Evolutionary conservation across 805 yeast genomes (phyloP).

Genomic region (Blastobotrys robertii): DNA sequence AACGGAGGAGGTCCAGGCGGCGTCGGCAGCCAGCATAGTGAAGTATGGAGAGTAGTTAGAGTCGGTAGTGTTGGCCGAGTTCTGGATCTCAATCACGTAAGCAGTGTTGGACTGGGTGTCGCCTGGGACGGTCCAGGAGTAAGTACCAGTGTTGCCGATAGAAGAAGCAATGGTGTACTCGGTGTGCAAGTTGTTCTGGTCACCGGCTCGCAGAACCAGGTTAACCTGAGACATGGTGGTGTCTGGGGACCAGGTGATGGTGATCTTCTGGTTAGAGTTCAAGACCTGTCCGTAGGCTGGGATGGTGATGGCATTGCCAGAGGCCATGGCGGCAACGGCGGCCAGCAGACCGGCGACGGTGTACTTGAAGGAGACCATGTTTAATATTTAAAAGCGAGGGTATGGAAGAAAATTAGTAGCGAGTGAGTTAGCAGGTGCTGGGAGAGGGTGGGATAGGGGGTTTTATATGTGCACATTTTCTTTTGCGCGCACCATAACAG

Average conservation of each 20-base stretch:
- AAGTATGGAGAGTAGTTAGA: constrained; percentile 21
- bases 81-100: constrained; percentile 20
- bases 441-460: too few species aligned
- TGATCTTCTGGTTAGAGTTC: constrained; percentile 21
- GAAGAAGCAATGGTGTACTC: constrained; percentile 20
- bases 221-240: constrained; percentile 18
- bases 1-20: constrained; percentile 10
- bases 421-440: too few species aligned
- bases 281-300: constrained; percentile 21
- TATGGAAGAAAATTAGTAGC: neutral
- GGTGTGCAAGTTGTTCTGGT: constrained; percentile 17
- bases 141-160: constrained; percentile 22
- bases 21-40: constrained; percentile 18
- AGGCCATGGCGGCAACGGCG: constrained; percentile 6
- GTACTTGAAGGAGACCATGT: constrained; percentile 2
- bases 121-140: constrained; percentile 22
- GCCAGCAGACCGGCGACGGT: constrained; percentile 1
- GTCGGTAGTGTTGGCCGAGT: constrained; percentile 11
- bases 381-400: neutral
- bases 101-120: constrained; percentile 14
- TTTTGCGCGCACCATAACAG: too few species aligned
- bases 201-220: constrained; percentile 22
- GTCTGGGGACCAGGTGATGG: constrained; percentile 23
- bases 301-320: constrained; percentile 16
- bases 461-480: too few species aligned